Percentiles rank a stretch among this genome's conserved stretches.
These are phyloP conservation scores for Backusella tuberculispora DNA, from an alignment of 192 early-diverging fungal genomes.

Conservation along the genomic window DNA sequence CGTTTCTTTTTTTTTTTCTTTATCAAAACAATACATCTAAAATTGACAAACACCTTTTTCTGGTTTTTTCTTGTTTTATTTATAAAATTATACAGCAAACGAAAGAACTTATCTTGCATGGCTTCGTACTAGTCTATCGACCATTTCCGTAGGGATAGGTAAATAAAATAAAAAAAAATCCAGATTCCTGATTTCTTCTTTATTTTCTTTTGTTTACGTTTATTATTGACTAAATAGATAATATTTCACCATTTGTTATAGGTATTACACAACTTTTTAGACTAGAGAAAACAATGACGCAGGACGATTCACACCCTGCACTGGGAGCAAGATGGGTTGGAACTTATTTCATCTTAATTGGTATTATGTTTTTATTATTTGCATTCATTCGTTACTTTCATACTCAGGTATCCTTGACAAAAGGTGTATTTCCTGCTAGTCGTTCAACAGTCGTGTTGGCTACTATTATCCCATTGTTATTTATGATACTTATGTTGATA, in stretches of 20 bases:
- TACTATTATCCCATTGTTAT: slow-evolving; percentile 38
- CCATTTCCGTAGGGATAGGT: slow-evolving; percentile 75
- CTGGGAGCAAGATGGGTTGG: slow-evolving; percentile 56
- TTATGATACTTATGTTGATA: slow-evolving; percentile 44
- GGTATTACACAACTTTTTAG: slow-evolving; percentile 42
- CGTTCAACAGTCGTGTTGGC: slow-evolving; percentile 55
- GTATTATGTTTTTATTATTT: slow-evolving; percentile 66
- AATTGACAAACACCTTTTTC: no score
- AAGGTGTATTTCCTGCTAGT: slow-evolving; percentile 74
- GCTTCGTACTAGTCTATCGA: slow-evolving; percentile 75
- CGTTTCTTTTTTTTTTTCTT: background rate
- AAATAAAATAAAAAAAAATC: slow-evolving; percentile 7
- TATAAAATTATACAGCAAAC: slow-evolving; percentile 66
- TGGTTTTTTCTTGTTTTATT: background rate
- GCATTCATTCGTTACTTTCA: slow-evolving; percentile 72
- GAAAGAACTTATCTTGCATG: slow-evolving; percentile 82
- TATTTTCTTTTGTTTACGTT: background rate
- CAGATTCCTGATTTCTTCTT: background rate
- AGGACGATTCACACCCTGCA: background rate
- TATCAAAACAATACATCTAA: background rate
- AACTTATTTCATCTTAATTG: slow-evolving; percentile 61
- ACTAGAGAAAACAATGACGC: slow-evolving; percentile 24
- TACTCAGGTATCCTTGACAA: slow-evolving; percentile 67
- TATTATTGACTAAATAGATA: background rate
- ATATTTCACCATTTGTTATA: slow-evolving; percentile 16